phyloP scores from a whole-genome alignment of 2,329 filamentous ascomycete genomes.

The Xylaria sp. region DNA sequence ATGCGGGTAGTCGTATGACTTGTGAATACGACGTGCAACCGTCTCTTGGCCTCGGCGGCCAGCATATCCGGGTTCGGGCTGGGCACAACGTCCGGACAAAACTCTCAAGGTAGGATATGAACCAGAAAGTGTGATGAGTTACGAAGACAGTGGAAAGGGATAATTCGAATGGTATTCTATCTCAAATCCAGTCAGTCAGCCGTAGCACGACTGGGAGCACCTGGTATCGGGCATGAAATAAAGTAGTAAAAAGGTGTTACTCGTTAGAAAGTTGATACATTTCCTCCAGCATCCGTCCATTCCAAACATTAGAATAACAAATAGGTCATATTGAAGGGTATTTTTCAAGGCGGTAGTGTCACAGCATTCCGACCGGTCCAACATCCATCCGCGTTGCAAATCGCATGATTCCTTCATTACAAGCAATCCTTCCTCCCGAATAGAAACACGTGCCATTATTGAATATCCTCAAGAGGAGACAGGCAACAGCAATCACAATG shows the following conservation, averaged over 20 bases:
- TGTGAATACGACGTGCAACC: constrained; percentile 14
- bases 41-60: constrained; percentile 6
- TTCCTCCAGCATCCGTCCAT: no score
- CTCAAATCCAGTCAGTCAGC: background rate
- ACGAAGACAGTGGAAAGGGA: background rate
- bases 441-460: background rate
- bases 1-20: background rate
- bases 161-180: background rate
- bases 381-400: no score
- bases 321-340: no score
- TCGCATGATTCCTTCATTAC: no score
- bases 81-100: background rate
- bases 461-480: background rate
- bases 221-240: background rate
- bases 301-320: no score
- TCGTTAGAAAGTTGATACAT: no score
- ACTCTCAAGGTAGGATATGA: background rate
- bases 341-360: no score
- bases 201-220: background rate
- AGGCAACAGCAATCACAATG: background rate
- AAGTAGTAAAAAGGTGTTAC: background rate
- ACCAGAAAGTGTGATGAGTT: background rate
- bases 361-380: no score
- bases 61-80: background rate
- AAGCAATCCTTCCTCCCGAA: no score